A percentile compares a stretch with the other conserved stretches of the same genome.
These are phyloP conservation scores for Synchytrium microbalum DNA, from an alignment of 371 early-diverging fungal species.

Conservation along the genomic window DNA sequence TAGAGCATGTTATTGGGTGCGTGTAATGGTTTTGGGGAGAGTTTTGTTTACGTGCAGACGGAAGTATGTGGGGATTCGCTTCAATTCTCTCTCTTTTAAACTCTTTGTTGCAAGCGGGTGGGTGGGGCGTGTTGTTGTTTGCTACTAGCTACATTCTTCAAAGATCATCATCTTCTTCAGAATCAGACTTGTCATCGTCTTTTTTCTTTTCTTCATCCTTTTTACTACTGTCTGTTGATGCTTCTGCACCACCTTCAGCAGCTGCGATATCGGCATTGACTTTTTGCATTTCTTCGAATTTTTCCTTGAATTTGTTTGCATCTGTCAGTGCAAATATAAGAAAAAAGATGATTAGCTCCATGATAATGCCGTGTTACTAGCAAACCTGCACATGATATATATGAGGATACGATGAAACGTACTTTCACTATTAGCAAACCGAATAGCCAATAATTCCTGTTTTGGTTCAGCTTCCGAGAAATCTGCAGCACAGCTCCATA, in stretches of 20 bases:
- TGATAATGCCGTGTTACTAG: conserved; percentile 36
- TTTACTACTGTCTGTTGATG: background rate
- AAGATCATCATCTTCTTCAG: background rate
- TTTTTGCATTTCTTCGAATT: conserved; percentile 61
- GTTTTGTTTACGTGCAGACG: no score
- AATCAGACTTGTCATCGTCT: background rate
- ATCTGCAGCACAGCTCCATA: conserved; percentile 84
- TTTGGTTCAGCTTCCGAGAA: conserved; percentile 79
- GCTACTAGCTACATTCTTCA: no score
- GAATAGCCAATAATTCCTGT: conserved; percentile 86
- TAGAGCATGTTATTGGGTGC: no score
- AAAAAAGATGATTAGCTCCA: background rate
- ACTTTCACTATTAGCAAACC: conserved; percentile 92
- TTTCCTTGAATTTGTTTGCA: conserved; percentile 47
- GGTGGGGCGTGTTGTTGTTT: no score
- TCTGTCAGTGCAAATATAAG: conserved; percentile 18
- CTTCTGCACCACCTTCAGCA: background rate
- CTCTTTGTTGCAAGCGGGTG: no score
- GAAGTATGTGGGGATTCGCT: no score
- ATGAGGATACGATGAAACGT: conserved; percentile 11
- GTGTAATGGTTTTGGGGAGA: no score
- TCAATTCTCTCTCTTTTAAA: no score
- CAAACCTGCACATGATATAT: background rate
- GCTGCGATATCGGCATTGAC: conserved; percentile 21
- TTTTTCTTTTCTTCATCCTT: background rate